These are phyloP conservation scores for Ophiocordyceps robertsii DNA, from an alignment of 2,329 filamentous ascomycete genomes.

Conservation along the genomic window DNA sequence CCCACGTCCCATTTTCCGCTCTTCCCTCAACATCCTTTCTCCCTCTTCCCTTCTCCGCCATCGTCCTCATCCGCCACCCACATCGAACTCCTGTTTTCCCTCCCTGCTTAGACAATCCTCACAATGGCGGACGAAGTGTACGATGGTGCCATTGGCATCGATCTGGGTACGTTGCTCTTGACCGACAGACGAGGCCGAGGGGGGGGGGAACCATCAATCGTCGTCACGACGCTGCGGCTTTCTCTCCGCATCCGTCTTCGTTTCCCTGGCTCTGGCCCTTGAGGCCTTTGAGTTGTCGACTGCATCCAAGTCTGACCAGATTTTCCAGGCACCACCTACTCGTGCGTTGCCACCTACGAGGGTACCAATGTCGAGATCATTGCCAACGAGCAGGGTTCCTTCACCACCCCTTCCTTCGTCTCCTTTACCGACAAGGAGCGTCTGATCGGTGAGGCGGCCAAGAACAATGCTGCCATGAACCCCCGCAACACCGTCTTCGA, in stretches of 20 bases:
- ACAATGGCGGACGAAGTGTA: constrained; percentile 97
- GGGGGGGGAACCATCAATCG: background rate
- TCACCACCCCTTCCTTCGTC: constrained; percentile 98
- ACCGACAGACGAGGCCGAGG: background rate
- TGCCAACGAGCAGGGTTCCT: constrained; percentile 99
- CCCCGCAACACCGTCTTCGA: constrained; percentile 96
- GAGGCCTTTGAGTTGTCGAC: background rate
- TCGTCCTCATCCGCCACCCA: constrained; percentile 7
- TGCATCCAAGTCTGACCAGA: constrained; percentile 7
- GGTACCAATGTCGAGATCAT: constrained; percentile 99
- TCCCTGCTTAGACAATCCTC: constrained; percentile 6
- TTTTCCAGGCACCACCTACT: constrained; percentile 86
- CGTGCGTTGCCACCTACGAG: constrained; percentile 98
- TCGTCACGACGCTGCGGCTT: background rate
- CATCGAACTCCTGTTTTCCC: constrained; percentile 1
- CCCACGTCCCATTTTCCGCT: constrained; percentile 14
- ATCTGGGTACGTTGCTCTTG: constrained; percentile 62
- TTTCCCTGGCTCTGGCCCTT: no score
- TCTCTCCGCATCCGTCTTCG: background rate
- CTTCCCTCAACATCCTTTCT: constrained; percentile 5
- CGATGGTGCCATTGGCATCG: constrained; percentile 99
- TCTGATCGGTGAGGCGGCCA: constrained; percentile 97
- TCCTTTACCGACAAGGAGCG: constrained; percentile 98
- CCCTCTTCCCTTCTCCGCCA: constrained; percentile 11
- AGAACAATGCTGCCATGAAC: constrained; percentile 99